These are phyloP conservation scores for Ceriops zippeliana DNA, from an alignment of 345 rosid species.

Conservation along the genomic window DNA sequence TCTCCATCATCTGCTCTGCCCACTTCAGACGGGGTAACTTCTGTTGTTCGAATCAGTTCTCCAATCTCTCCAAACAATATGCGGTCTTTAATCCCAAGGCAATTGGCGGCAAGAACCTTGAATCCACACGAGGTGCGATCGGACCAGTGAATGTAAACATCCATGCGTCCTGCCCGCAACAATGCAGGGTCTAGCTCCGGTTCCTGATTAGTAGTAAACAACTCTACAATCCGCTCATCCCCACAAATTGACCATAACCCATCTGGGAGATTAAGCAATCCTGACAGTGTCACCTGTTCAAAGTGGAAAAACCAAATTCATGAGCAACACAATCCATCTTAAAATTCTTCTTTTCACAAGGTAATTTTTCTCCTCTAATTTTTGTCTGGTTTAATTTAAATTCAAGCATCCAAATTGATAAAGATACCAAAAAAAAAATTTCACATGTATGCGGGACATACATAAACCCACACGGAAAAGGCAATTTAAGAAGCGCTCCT, in stretches of 20 bases:
- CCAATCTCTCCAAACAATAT: constrained; percentile 28
- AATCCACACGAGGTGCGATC: constrained; percentile 40
- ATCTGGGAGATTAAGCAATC: constrained; percentile 41
- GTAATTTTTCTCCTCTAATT: too few relatives aligned
- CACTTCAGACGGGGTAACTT: constrained; percentile 52
- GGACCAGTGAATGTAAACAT: constrained; percentile 48
- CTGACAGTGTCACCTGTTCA: constrained; percentile 39
- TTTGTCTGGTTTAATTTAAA: too few relatives aligned
- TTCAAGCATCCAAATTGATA: too few relatives aligned
- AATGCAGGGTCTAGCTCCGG: constrained; percentile 42
- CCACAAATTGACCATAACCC: constrained; percentile 51
- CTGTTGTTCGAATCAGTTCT: constrained; percentile 18
- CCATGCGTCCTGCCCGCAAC: constrained; percentile 54
- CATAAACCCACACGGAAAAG: too few relatives aligned
- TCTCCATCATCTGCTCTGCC: constrained; percentile 48
- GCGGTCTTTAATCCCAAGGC: constrained; percentile 33
- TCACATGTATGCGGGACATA: too few relatives aligned
- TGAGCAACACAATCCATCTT: neutral
- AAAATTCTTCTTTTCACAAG: neutral
- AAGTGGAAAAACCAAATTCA: neutral
- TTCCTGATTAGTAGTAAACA: constrained; percentile 43
- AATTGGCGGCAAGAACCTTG: constrained; percentile 35
- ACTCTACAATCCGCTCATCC: constrained; percentile 37
- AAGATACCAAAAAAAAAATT: too few relatives aligned
- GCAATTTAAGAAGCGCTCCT: constrained; percentile 6